Evolutionary conservation across 352 stramenopile genomes (phyloP), one percentile per base, ranked within the genome.

Genomic region (Phytophthora syringae): DNA sequence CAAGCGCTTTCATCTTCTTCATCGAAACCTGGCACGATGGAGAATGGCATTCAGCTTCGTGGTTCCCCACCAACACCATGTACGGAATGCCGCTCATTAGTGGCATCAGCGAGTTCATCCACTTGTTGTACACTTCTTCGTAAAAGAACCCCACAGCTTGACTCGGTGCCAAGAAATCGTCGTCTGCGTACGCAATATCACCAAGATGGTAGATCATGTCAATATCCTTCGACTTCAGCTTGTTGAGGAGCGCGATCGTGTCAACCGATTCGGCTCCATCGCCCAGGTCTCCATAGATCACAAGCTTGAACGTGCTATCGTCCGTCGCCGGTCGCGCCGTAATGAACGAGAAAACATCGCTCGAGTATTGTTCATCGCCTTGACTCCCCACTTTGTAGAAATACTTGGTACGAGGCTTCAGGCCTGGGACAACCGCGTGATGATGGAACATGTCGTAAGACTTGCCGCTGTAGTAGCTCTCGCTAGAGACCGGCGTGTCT

Each of bases 21-120:
- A 18, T 45, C 21, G 82, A 90, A 5, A 84, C 1, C 2, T 84
- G 50, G 44, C 89, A 97, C 7, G 36, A 22, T 1, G 84, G 78
- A 20, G 81, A 93, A 64, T 95, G 82, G 60, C 89, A 97, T 62
- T 97, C 88, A 10, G 87, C 86, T 50, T 97, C 90, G 70, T 97
- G 90, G 70, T 97, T 97, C 21, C 89, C 89, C 3, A 88, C 73
- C 6, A 80, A 30, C 15, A 93, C 84, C 88, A 97, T 96, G 77
- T 95, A 97, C 24, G 90, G 87, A 37, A 90, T 51, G 13, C 65
- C 21, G n/a, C 47, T 66, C 79, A 86, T 89, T 44, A 84, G 37
- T 2, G 80, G 70, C 28, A 73, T 64, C 32, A 95, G 52, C 50
- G 72, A 56, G 51, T 89, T 85, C 82, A 97, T 93, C 75, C 77